Evolutionary conservation across 495 filamentous ascomycete genomes (phyloP).

Genomic region (Trichoderma gamsii): DNA sequence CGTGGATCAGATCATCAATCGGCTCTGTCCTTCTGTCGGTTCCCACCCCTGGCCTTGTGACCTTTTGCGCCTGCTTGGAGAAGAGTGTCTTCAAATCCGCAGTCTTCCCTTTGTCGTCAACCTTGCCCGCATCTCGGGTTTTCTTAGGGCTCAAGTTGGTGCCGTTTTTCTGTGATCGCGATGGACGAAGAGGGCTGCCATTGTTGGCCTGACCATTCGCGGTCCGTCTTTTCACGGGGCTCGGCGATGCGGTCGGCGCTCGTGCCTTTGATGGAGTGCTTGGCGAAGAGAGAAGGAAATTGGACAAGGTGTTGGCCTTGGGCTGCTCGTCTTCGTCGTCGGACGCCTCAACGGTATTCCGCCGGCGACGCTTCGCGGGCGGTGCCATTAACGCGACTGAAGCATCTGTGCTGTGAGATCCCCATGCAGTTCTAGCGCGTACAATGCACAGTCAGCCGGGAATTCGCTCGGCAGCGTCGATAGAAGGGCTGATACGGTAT

Average conservation of each 20-base stretch:
- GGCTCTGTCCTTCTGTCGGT: slow-evolving; percentile 16
- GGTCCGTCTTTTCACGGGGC: slow-evolving; percentile 14
- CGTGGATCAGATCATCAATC: slow-evolving; percentile 44
- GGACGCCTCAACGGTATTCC: slow-evolving; percentile 38
- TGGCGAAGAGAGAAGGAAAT: slow-evolving; percentile 41
- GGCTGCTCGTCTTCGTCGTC: slow-evolving; percentile 31
- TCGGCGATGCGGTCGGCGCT: slow-evolving; percentile 28
- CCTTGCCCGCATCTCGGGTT: slow-evolving; percentile 33
- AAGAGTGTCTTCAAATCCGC: slow-evolving; percentile 48
- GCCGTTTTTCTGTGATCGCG: slow-evolving; percentile 16
- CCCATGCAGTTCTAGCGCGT: background rate
- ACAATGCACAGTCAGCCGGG: background rate
- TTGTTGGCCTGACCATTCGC: slow-evolving; percentile 11
- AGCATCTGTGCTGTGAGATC: background rate
- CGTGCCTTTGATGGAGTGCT: slow-evolving; percentile 23
- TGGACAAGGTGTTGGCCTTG: slow-evolving; percentile 31
- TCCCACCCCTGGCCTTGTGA: slow-evolving; percentile 20
- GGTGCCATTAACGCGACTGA: slow-evolving; percentile 40
- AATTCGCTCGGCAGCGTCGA: background rate
- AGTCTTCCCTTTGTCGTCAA: slow-evolving; percentile 39
- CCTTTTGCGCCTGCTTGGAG: slow-evolving; percentile 45
- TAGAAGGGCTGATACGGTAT: background rate
- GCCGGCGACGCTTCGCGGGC: slow-evolving; percentile 49
- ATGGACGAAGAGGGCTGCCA: slow-evolving; percentile 18
- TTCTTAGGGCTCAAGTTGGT: slow-evolving; percentile 42